Base-by-base conservation (phyloP, 169 alveolate species). In the Cryptosporidium sp. region DNA sequence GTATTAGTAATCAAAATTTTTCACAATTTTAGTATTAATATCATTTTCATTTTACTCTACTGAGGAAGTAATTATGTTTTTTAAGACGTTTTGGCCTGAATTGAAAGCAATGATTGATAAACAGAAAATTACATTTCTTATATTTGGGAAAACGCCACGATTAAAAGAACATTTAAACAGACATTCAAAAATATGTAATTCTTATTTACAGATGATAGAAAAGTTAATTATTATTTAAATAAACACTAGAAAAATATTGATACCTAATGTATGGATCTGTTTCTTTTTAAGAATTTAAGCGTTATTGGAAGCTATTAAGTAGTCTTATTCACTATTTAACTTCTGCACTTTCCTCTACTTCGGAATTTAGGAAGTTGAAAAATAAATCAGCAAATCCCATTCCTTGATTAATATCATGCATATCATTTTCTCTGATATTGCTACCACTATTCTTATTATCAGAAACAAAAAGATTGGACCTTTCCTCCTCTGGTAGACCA, bases 341-440 rank as follows among this genome's bases (percentile, higher is more conserved):
- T 48, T 23, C 59, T 29, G 9, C 14, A 29, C n/a, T 70, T 21
- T 45, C 84, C 3, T 41, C 65, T 16, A 80, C 74, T 67, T 80
- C 89, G 12, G 89, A 80, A 41, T 80, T 65, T 26, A 80, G 62
- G 35, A 80, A 80, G 29, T 80, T 65, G 41, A 41, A 80, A 29
- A 80, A 80, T n/a, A 80, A 31, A 26, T 80, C 89, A n/a, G 89
- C 73, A 62, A 80, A 65, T 14, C 89, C 89, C 43, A 73, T 50
- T 37, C 68, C 68, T 58, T 73, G 71, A 55, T 39, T 73, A 51
- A 39, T n/a, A 14, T 73, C 58, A 8, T 62, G n/a, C 4, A 23
- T n/a, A 21, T 5, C 33, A 55, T 39, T n/a, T 31, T 73, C 86
- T 71, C 71, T 65, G 12, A 41, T 31, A 6, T 73, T 51, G 29